These are phyloP conservation scores for Boletus bicolor DNA, from an alignment of 768 basidiomycete species.

Conservation along the genomic window DNA sequence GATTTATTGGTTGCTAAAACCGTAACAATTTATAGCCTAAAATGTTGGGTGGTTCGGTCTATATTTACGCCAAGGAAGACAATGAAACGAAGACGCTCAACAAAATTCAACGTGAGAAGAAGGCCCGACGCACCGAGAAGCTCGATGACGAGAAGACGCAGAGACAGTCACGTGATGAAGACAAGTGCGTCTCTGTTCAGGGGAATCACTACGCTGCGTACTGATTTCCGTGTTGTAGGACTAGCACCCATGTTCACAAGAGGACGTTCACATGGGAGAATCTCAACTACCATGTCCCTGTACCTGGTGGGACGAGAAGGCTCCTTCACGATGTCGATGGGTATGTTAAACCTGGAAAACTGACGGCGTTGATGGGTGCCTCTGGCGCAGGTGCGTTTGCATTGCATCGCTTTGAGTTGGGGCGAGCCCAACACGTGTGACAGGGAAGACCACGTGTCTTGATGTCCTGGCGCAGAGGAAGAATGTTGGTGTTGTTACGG, in stretches of 20 bases:
- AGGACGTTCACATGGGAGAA: slow-evolving; percentile 78
- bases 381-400: slow-evolving; percentile 61
- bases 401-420: slow-evolving; percentile 4
- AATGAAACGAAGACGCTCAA: slow-evolving; percentile 54
- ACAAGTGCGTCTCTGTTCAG: slow-evolving; percentile 9
- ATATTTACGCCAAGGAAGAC: slow-evolving; percentile 60
- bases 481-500: slow-evolving; percentile 63
- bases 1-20: not conserved
- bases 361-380: slow-evolving; percentile 88
- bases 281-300: slow-evolving; percentile 74
- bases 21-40: slow-evolving; percentile 27
- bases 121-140: slow-evolving; percentile 38
- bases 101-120: slow-evolving; percentile 49
- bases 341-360: slow-evolving; percentile 81
- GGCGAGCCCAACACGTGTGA: slow-evolving; percentile 13
- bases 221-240: slow-evolving; percentile 6
- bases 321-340: slow-evolving; percentile 76
- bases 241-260: slow-evolving; percentile 1
- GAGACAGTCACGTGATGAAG: slow-evolving; percentile 16
- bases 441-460: slow-evolving; percentile 73
- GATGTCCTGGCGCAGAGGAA: slow-evolving; percentile 73
- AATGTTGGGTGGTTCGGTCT: slow-evolving; percentile 39
- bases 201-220: not conserved
- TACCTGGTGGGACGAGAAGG: slow-evolving; percentile 53
- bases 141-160: slow-evolving; percentile 26